These are phyloP conservation scores for Venturia pyrina DNA, from an alignment of 2,329 filamentous ascomycete genomes.

Conservation along the genomic window DNA sequence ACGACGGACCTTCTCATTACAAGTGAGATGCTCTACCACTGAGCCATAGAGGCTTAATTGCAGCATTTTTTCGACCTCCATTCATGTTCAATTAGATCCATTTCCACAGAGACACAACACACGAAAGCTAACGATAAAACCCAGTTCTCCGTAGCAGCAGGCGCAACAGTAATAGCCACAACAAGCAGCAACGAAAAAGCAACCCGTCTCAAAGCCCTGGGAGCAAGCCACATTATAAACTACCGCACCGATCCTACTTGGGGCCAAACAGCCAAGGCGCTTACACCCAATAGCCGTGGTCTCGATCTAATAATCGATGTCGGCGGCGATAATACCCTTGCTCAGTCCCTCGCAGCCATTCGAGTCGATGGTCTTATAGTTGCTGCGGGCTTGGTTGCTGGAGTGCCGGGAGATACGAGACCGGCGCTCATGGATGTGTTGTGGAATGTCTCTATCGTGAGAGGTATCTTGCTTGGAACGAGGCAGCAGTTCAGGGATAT, in stretches of 20 bases:
- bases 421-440: constrained; percentile 38
- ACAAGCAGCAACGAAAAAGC: constrained; percentile 46
- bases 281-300: constrained; percentile 36
- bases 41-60: background rate
- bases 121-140: background rate
- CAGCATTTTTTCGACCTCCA: too few species aligned
- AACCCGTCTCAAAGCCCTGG: constrained; percentile 35
- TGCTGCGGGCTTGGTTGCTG: constrained; percentile 41
- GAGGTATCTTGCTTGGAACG: constrained; percentile 39
- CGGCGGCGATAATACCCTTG: constrained; percentile 42
- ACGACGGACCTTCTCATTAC: background rate
- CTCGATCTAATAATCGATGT: constrained; percentile 48
- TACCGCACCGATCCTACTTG: constrained; percentile 44
- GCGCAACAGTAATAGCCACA: constrained; percentile 41
- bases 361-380: constrained; percentile 46
- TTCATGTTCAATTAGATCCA: too few species aligned
- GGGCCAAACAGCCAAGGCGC: constrained; percentile 38
- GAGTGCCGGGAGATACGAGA: constrained; percentile 24
- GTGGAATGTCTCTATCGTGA: constrained; percentile 36
- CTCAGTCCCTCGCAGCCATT: constrained; percentile 43
- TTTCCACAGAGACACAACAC: too few species aligned
- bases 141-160: constrained; percentile 1
- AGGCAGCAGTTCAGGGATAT: constrained; percentile 44
- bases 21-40: background rate
- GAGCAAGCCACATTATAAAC: constrained; percentile 45